phyloP scores from a whole-genome alignment of 192 early-diverging fungal species.

The Backusella parvicylindrica region DNA sequence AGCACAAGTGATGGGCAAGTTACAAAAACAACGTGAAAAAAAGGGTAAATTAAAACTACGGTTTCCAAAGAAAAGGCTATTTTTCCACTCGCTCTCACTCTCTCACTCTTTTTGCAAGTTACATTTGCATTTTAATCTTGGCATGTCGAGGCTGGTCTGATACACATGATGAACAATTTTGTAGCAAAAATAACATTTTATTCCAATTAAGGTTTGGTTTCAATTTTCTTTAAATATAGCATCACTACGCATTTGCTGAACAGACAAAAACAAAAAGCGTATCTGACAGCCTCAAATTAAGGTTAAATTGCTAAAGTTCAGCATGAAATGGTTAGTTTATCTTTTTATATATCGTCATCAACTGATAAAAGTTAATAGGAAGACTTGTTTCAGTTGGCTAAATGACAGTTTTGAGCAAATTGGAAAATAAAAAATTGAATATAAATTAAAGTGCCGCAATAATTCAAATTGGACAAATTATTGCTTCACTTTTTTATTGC shows the following conservation, averaged over 20 bases:
- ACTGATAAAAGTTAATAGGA: background rate
- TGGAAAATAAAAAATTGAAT: background rate
- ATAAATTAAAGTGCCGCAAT: background rate
- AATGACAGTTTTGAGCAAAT: background rate
- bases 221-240: background rate
- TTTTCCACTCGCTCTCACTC: background rate
- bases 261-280: background rate
- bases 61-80: background rate
- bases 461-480: background rate
- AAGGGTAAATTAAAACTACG: background rate
- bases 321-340: background rate
- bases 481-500: background rate
- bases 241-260: constrained; percentile 2
- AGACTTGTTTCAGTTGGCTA: background rate
- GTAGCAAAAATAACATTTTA: background rate
- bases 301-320: background rate
- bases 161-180: background rate
- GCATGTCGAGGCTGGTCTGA: background rate
- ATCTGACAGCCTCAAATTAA: background rate
- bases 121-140: background rate
- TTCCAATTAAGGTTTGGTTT: background rate
- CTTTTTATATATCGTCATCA: background rate
- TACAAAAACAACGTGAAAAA: background rate
- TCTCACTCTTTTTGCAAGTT: background rate
- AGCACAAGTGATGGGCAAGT: background rate